Evolutionary conservation across 768 basidiomycete species (phyloP), one percentile per base, ranked within the genome.

Genomic region (Macrolepiota fuliginosa): DNA sequence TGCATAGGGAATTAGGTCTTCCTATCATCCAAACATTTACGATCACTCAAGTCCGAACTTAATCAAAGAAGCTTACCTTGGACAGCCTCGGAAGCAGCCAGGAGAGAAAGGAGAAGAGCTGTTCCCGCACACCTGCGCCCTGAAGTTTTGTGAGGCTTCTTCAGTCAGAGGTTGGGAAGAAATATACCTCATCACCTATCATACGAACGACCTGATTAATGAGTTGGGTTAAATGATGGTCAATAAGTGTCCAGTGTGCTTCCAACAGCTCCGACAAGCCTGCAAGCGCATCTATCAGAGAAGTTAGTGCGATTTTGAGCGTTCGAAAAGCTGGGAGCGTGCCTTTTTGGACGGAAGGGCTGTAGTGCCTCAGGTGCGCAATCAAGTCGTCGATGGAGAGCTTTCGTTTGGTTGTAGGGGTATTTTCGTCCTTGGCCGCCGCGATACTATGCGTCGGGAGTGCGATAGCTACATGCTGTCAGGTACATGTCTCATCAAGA

Each of bases 371-470:
- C 40, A 92, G 72, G 64, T 94, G 89, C 9, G 82, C 73, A 40
- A 94, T 73, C 25, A 98, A 80, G 68, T 97, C 91, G 25, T 83
- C 80, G 46, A 97, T 82, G 0, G 87, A 85, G 19, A 92, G 81
- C 63, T 88, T 90, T 50, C 91, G 79, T 67, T 79, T 88, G 0
- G 96, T 98, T 0, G 84, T 87, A 3, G 93, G 94, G 17, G 79
- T 77, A 47, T 73, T 72, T 3, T 73, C 71, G 57, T 85, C 79
- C 70, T 84, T 88, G 56, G 86, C 80, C 13, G 78, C 67, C 2
- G 80, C 72, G 63, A 94, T 92, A 37, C 87, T 89, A 75, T 98
- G 96, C 0, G 83, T 82, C 0, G 96, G 96, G 32, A 98, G 80
- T 24, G 88, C 90, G 72, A 98, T 96, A 24, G 93, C 96, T 98